Base-by-base conservation (phyloP, 768 basidiomycete genomes). In the Russula griseocarnosa region DNA sequence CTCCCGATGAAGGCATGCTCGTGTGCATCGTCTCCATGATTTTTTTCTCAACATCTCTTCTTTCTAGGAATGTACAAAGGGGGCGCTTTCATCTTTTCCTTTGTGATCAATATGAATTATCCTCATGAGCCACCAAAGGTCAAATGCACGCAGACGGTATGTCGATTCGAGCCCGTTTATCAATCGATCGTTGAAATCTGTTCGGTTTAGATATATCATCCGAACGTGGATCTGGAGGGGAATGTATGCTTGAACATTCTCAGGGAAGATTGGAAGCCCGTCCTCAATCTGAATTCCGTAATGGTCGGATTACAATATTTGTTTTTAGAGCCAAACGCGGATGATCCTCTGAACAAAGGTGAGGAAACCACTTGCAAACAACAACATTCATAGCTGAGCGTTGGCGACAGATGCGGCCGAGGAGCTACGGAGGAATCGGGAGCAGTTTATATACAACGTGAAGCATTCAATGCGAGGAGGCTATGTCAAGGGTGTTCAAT, bases 91-190 rank as follows among this genome's bases (percentile, higher is more conserved):
- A 76, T 79, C 60, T 99, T 99, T 81, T 94, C 93, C 44, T 95
- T 99, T 76, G 84, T 81, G 69, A 98, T 99, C 84, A 97, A 93
- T 78, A 87, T 86, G 75, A 98, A 96, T 77, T 99, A 99, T 76
- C 97, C 97, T 60, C 97, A 99, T 74, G 96, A 99, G 70, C 94
- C 97, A 57, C 97, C 97, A 71, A 99, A 98, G 77, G 97, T 99
- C 78, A 94, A 96, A 74, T 98, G 96, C 79, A 88, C 86, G 52
- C 93, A 93, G 73, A 97, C 86, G 68, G 96, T 95, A 73, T 62
- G 87, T 74, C 13, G 56, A 56, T 38, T 24, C 5, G 46, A 26
- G 14, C 24, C 3, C 61, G 34, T 26, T n/a, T 50, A 18, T 38
- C 53, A 13, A 28, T 46, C n/a, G 62, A 32, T 42, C n/a, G 7